Evolutionary conservation across 192 early-diverging fungal genomes (phyloP).

Genomic region (Coemansia sp.): DNA sequence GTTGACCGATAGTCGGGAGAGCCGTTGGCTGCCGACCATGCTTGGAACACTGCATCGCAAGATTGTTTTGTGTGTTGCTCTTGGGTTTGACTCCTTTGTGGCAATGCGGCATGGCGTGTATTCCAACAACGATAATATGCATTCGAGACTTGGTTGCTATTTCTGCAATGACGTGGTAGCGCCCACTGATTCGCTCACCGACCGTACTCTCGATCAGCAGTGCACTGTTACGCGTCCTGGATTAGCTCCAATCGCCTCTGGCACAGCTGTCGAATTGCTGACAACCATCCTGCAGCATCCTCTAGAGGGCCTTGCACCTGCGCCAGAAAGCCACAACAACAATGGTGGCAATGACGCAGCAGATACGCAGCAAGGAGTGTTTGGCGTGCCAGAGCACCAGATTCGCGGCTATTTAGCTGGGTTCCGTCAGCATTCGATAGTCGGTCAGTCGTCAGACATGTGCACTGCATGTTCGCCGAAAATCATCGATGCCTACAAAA

Average conservation of each 20-base stretch:
- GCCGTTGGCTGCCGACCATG: slow-evolving; percentile 93
- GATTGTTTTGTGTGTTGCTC: slow-evolving; percentile 90
- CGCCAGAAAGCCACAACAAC: neutral
- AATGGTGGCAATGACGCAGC: slow-evolving; percentile 13
- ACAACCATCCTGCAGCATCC: slow-evolving; percentile 84
- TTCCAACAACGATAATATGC: slow-evolving; percentile 4
- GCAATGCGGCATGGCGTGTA: slow-evolving; percentile 93
- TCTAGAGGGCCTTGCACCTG: slow-evolving; percentile 27
- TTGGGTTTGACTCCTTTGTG: slow-evolving; percentile 94
- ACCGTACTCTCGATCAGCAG: slow-evolving; percentile 96
- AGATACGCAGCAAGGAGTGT: slow-evolving; percentile 24
- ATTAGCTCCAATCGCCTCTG: slow-evolving; percentile 84
- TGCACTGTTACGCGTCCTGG: slow-evolving; percentile 98
- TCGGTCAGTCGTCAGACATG: slow-evolving; percentile 79
- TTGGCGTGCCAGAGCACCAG: slow-evolving; percentile 93
- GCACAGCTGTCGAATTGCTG: slow-evolving; percentile 88
- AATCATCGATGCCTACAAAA: slow-evolving; percentile 64
- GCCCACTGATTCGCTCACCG: slow-evolving; percentile 89
- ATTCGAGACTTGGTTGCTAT: slow-evolving; percentile 84
- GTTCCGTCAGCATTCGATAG: slow-evolving; percentile 82
- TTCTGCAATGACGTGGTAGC: slow-evolving; percentile 98
- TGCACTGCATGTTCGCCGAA: slow-evolving; percentile 88
- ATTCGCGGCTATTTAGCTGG: slow-evolving; percentile 88
- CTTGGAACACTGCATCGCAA: slow-evolving; percentile 70
- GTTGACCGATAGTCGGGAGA: slow-evolving; percentile 93